A percentile compares a stretch with the other conserved stretches of the same genome.
Evolutionary conservation across 768 basidiomycete species (phyloP).

Genomic region (Psilocybe sp.): DNA sequence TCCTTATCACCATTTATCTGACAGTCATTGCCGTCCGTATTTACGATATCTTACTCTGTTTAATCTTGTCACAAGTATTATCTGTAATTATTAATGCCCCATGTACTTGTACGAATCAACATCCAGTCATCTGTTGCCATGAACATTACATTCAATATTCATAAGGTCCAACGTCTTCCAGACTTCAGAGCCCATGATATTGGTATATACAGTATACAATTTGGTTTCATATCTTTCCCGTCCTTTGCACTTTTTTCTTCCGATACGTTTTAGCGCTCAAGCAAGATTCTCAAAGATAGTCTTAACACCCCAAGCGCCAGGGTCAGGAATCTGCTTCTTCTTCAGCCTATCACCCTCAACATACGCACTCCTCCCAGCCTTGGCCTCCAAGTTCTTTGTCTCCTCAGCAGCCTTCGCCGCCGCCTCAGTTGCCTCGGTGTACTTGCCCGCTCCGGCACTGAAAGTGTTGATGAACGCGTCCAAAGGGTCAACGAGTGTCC

Average conservation of each 20-base stretch:
- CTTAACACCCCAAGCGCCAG: constrained; percentile 91
- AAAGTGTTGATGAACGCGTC: constrained; percentile 66
- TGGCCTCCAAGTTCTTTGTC: constrained; percentile 76
- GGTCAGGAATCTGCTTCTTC: constrained; percentile 69
- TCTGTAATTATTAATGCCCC: no score
- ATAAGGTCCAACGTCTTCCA: no score
- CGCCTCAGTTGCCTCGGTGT: constrained; percentile 46
- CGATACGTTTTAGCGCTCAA: background rate
- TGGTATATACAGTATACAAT: no score
- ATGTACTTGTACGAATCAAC: no score
- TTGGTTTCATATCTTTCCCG: constrained; percentile 11
- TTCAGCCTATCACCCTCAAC: constrained; percentile 67
- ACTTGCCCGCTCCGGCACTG: constrained; percentile 17
- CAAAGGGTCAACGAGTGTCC: constrained; percentile 92
- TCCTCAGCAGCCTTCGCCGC: constrained; percentile 66
- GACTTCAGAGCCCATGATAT: no score
- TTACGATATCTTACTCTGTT: no score
- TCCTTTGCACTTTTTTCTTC: background rate
- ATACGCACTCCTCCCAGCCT: constrained; percentile 88
- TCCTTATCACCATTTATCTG: no score
- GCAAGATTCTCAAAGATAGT: constrained; percentile 59
- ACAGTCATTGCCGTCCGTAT: no score
- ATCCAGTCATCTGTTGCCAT: no score
- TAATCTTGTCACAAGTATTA: no score
- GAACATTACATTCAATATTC: no score